These are phyloP conservation scores for Candida odintsovae DNA, from an alignment of 805 yeast species.

Conservation along the genomic window DNA sequence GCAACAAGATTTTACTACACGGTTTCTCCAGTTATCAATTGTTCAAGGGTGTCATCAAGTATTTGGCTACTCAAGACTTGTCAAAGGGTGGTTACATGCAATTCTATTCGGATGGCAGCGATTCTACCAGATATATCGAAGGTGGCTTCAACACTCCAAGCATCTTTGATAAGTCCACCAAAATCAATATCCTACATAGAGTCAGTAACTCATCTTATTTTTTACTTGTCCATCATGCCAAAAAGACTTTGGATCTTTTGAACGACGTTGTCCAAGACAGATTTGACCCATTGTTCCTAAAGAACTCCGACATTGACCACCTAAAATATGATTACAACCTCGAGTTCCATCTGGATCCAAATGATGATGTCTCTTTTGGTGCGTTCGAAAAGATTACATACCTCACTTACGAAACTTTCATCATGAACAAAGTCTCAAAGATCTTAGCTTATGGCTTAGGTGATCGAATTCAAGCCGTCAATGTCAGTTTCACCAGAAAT, in stretches of 20 bases:
- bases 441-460: conserved; percentile 55
- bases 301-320: conserved; percentile 44
- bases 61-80: conserved; percentile 76
- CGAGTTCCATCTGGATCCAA: conserved; percentile 40
- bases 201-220: conserved; percentile 66
- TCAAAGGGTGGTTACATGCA: conserved; percentile 57
- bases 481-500: conserved; percentile 27
- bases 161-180: conserved; percentile 67
- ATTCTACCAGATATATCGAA: conserved; percentile 35
- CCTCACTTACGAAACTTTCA: conserved; percentile 60
- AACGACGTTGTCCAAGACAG: conserved; percentile 80
- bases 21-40: conserved; percentile 93
- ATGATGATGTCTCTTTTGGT: conserved; percentile 45
- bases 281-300: conserved; percentile 71
- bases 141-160: conserved; percentile 72
- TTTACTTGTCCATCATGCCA: conserved; percentile 58
- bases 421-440: conserved; percentile 55
- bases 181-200: conserved; percentile 75
- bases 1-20: conserved; percentile 69
- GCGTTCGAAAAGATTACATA: conserved; percentile 69
- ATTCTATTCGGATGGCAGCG: conserved; percentile 44
- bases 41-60: conserved; percentile 82
- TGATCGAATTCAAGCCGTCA: conserved; percentile 33
- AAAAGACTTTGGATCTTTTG: conserved; percentile 58
- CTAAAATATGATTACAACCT: conserved; percentile 60